These are phyloP conservation scores for Albugo laibachii DNA, from an alignment of 352 stramenopile genomes.

Conservation along the genomic window DNA sequence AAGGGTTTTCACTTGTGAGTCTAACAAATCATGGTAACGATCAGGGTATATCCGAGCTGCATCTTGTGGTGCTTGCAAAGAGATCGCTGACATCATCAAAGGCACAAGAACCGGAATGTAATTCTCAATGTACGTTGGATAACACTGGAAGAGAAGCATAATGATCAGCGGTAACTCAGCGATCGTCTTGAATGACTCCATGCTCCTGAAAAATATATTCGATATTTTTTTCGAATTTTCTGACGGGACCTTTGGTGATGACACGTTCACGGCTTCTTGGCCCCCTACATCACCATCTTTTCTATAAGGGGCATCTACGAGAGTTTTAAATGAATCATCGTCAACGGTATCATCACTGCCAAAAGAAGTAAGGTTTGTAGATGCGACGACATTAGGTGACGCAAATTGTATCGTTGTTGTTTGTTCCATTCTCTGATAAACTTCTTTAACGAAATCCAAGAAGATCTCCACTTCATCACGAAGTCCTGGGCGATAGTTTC, in stretches of 20 bases:
- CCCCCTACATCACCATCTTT: too few relatives aligned
- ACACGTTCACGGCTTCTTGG: too few relatives aligned
- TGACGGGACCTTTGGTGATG: too few relatives aligned
- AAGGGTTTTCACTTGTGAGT: constrained; percentile 94
- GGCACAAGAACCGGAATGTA: constrained; percentile 91
- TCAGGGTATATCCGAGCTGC: constrained; percentile 31
- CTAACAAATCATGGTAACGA: constrained; percentile 81
- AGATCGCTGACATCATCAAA: constrained; percentile 92
- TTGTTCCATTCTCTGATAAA: constrained; percentile 76
- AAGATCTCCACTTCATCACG: constrained; percentile 81
- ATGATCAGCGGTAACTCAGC: constrained; percentile 95
- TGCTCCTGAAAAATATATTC: constrained; percentile 35
- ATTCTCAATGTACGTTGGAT: constrained; percentile 89
- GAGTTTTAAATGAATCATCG: too few relatives aligned
- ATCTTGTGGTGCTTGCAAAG: constrained; percentile 53
- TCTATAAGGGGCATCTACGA: too few relatives aligned
- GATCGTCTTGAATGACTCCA: constrained; percentile 90
- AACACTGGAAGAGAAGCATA: constrained; percentile 97
- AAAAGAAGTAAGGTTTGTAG: background rate
- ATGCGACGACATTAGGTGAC: background rate
- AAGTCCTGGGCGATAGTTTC: constrained; percentile 85
- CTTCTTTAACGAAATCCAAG: constrained; percentile 73
- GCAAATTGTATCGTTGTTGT: constrained; percentile 74
- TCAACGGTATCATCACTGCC: too few relatives aligned
- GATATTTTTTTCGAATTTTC: too few relatives aligned